Evolutionary conservation across 2,329 filamentous ascomycete species (phyloP).

Genomic region (Talaromyces atroroseus): DNA sequence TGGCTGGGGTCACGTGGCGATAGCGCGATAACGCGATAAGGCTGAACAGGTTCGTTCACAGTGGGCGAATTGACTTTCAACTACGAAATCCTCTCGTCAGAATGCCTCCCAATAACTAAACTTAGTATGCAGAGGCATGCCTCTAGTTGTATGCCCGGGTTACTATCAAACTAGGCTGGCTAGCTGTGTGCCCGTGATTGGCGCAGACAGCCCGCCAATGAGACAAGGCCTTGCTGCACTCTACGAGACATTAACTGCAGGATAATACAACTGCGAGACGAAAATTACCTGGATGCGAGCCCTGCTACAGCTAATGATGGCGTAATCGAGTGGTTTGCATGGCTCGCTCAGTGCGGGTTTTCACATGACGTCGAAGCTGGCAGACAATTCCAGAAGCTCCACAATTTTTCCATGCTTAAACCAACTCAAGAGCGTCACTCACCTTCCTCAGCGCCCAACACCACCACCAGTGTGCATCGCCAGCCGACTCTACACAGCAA

Average conservation of each 20-base stretch:
- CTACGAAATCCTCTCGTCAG: too few species aligned
- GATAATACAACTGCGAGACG: too few species aligned
- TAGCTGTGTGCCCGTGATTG: conserved; percentile 5
- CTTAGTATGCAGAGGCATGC: too few species aligned
- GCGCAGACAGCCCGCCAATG: conserved; percentile 1
- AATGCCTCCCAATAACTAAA: too few species aligned
- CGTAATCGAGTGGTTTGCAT: too few species aligned
- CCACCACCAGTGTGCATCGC: not conserved
- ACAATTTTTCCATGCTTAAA: conserved; percentile 15
- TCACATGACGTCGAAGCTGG: conserved; percentile 34
- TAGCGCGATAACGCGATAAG: not conserved
- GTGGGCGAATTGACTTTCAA: not conserved
- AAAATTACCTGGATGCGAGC: too few species aligned
- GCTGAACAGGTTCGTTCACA: too few species aligned
- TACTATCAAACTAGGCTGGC: not conserved
- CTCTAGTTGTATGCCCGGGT: not conserved
- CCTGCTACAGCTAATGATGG: too few species aligned
- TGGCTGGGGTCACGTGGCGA: not conserved
- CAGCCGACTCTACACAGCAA: not conserved
- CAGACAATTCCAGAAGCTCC: conserved; percentile 1
- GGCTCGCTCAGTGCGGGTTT: too few species aligned
- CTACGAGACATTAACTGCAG: not conserved
- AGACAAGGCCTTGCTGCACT: too few species aligned
- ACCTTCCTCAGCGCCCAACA: conserved; percentile 3
- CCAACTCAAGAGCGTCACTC: conserved; percentile 8